Evolutionary conservation across 1,284 basidiomycete species (phyloP), one percentile per base, ranked within the genome.

Genomic region (Rhodotorula sp.): DNA sequence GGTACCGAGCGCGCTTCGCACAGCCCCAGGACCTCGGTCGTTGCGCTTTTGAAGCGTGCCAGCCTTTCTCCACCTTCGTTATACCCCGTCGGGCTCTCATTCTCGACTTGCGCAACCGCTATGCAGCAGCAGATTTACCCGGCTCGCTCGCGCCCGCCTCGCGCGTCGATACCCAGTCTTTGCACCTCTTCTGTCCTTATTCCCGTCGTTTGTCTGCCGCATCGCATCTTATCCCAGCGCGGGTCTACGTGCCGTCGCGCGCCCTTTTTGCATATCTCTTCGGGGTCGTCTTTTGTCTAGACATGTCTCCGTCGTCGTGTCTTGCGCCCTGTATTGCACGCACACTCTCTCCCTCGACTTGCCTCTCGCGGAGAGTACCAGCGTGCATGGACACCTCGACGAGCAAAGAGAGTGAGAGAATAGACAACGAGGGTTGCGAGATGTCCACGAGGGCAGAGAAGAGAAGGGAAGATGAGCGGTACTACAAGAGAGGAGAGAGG

Each of bases 21-120:
- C 23, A 1, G 53, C n/a, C 13, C 27, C 53, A 5, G 34, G 34
- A 34, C 5, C 34, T 3, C 34, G 34, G 34, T 34, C 68, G 1
- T 34, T 72, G 54, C 70, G 70, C 7, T 41, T 72, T 21, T 71
- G 44, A 61, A 2, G 27, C 2, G 7, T 0, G 3, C 16, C 16
- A 19, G 16, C 16, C 27, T 4, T 14, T 8, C 27, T 34, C 17
- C n/a, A 10, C 34, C 34, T 34, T 14, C 3, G 16, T 3, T 34
- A 9, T 34, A 19, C 25, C 25, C 25, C 25, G 13, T 7, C 19
- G 19, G 3, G 1, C 48, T 5, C 48, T 21, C 48, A 21, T 23
- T 21, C 17, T 21, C 48, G 19, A 4, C 48, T 9, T 21, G 23
- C 48, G 14, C 48, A 21, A 9, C 34, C 34, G 34, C 34, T 5